A percentile compares a stretch with the other conserved stretches of the same genome.
Conservation (phyloP, 371 early-diverging fungal genomes). For the Cokeromyces recurvatus region DNA sequence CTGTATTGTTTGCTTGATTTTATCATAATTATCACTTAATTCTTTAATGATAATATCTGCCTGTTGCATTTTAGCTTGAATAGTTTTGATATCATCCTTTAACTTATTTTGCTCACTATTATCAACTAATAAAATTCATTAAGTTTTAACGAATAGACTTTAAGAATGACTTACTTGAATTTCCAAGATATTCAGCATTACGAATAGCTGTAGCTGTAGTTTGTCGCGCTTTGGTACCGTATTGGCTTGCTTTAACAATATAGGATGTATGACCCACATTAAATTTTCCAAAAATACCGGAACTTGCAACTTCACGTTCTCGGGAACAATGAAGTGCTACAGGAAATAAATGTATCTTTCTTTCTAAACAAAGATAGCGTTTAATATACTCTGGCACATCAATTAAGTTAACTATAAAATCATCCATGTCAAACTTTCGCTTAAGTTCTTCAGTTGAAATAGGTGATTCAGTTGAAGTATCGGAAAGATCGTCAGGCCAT, state of each 20-base stretch:
- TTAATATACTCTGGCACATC: slow-evolving; percentile 69
- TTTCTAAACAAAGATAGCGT: slow-evolving; percentile 58
- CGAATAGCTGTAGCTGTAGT: slow-evolving; percentile 31
- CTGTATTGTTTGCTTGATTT: slow-evolving; percentile 19
- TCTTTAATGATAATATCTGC: slow-evolving; percentile 39
- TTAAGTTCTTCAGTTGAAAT: slow-evolving; percentile 30
- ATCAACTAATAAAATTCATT: slow-evolving; percentile 29
- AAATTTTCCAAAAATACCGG: slow-evolving; percentile 36
- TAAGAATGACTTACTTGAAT: slow-evolving; percentile 32
- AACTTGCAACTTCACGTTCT: slow-evolving; percentile 35
- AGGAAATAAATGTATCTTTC: slow-evolving; percentile 59
- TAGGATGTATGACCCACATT: slow-evolving; percentile 47
- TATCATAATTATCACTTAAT: slow-evolving; percentile 14
- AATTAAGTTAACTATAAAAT: slow-evolving; percentile 70
- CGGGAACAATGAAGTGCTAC: slow-evolving; percentile 37
- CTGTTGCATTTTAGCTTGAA: slow-evolving; percentile 7
- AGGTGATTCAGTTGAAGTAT: slow-evolving; percentile 39
- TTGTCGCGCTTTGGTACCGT: slow-evolving; percentile 39
- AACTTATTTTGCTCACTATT: slow-evolving; percentile 19
- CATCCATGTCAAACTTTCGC: slow-evolving; percentile 60
- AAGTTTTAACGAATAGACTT: too few relatives aligned
- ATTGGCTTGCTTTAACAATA: slow-evolving; percentile 41
- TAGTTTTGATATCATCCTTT: neutral
- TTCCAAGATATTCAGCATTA: slow-evolving; percentile 36
- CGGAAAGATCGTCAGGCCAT: slow-evolving; percentile 33